A percentile compares a stretch with the other conserved stretches of the same genome.
Evolutionary conservation across 768 basidiomycete genomes (phyloP).

Genomic region (Suillus variegatus): DNA sequence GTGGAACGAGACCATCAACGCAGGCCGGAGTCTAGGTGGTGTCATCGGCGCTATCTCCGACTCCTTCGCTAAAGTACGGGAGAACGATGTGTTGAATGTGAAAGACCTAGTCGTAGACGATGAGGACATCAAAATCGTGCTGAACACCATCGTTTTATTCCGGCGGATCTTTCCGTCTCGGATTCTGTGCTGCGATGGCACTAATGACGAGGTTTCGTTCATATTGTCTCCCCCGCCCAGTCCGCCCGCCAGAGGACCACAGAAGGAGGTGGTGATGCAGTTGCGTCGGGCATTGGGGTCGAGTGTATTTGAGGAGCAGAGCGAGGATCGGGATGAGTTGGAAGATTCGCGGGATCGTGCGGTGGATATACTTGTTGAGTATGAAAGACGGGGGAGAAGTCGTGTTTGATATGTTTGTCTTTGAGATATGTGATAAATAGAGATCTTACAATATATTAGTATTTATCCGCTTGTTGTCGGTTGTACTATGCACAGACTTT

Average conservation of each 20-base stretch:
- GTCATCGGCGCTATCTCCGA: slow-evolving; percentile 52
- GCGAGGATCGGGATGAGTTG: slow-evolving; percentile 39
- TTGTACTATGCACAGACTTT: neutral
- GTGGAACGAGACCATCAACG: slow-evolving; percentile 52
- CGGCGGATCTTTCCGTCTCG: slow-evolving; percentile 54
- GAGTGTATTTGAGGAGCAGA: slow-evolving; percentile 45
- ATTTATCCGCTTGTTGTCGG: neutral
- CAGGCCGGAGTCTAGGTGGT: slow-evolving; percentile 67
- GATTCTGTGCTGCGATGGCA: slow-evolving; percentile 17
- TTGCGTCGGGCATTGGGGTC: slow-evolving; percentile 60
- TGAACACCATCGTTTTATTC: slow-evolving; percentile 63
- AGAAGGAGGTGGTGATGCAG: slow-evolving; percentile 41
- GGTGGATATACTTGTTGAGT: slow-evolving; percentile 65
- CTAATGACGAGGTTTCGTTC: slow-evolving; percentile 32
- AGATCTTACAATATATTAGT: neutral
- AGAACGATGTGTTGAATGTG: slow-evolving; percentile 34
- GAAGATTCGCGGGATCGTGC: slow-evolving; percentile 79
- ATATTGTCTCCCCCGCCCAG: slow-evolving; percentile 64
- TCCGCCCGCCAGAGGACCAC: slow-evolving; percentile 36
- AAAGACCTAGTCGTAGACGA: slow-evolving; percentile 37
- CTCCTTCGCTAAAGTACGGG: slow-evolving; percentile 59
- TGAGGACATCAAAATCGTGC: slow-evolving; percentile 51
- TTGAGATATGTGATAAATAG: neutral
- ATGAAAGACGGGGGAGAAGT: slow-evolving; percentile 35
- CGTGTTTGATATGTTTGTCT: slow-evolving; percentile 25